phyloP scores from a whole-genome alignment of 805 yeast species.

The Komagataella pastoris region DNA sequence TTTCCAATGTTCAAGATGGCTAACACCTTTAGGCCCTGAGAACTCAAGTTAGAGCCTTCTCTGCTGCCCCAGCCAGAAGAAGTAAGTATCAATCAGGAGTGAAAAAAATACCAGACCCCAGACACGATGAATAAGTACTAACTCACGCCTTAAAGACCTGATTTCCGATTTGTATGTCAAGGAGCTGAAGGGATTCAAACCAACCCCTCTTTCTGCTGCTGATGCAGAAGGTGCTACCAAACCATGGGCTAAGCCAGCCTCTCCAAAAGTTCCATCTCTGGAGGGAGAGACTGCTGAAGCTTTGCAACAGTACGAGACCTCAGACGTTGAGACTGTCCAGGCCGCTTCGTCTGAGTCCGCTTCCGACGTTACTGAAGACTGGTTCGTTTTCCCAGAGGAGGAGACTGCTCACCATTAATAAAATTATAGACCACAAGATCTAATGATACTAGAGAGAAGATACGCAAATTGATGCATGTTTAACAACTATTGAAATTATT shows the following conservation, averaged over 20 bases:
- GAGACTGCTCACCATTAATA: conserved; percentile 3
- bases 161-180: conserved; percentile 75
- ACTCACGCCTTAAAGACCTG: conserved; percentile 25
- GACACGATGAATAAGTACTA: neutral
- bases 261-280: conserved; percentile 62
- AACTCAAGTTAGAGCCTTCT: conserved; percentile 20
- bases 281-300: conserved; percentile 59
- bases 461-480: neutral
- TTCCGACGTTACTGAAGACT: conserved; percentile 3
- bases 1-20: conserved; percentile 1
- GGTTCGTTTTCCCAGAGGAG: conserved; percentile 4
- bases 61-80: conserved; percentile 19
- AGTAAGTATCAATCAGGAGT: conserved; percentile 8
- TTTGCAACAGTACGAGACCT: conserved; percentile 51
- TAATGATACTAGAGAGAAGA: neutral
- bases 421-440: neutral
- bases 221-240: conserved; percentile 73
- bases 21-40: conserved; percentile 8
- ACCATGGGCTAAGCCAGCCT: conserved; percentile 71
- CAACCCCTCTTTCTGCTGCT: conserved; percentile 56
- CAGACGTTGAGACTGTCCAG: conserved; percentile 63
- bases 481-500: neutral
- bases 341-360: conserved; percentile 12
- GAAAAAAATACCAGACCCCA: neutral
- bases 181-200: conserved; percentile 83